A percentile compares a stretch with the other conserved stretches of the same genome.
phyloP scores from a whole-genome alignment of 129 eudicot species.

The Pseudognaphalium luteoalbum region DNA sequence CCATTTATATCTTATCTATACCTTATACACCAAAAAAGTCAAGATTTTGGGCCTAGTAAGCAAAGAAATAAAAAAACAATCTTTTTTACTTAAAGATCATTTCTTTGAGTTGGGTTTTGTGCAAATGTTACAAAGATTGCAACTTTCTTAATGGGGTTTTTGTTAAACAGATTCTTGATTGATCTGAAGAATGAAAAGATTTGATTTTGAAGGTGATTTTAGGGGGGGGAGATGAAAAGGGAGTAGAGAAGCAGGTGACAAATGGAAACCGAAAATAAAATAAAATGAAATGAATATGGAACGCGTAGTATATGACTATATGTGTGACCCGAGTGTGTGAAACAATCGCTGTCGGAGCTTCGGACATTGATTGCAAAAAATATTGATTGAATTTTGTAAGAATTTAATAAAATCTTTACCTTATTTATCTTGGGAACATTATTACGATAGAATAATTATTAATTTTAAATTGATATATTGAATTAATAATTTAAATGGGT shows the following conservation, averaged over 20 bases:
- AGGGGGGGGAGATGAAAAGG: neutral
- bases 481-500: no score
- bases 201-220: neutral
- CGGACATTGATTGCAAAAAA: slow-evolving; percentile 15
- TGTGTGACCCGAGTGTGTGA: slow-evolving; percentile 5
- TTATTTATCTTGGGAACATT: neutral
- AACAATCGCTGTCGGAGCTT: slow-evolving; percentile 17
- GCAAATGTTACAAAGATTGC: neutral
- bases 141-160: neutral
- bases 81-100: slow-evolving; percentile 2
- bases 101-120: neutral
- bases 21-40: neutral
- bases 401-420: neutral
- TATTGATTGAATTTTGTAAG: neutral
- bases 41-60: neutral
- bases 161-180: neutral
- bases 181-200: neutral
- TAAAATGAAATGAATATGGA: neutral
- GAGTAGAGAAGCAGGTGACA: slow-evolving; percentile 5
- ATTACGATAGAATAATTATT: no score
- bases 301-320: neutral
- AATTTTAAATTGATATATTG: no score
- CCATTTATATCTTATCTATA: slow-evolving; percentile 26
- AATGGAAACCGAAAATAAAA: slow-evolving; percentile 13
- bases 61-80: neutral